phyloP scores from a whole-genome alignment of 768 basidiomycete genomes.

The Tulasnella calospora region DNA sequence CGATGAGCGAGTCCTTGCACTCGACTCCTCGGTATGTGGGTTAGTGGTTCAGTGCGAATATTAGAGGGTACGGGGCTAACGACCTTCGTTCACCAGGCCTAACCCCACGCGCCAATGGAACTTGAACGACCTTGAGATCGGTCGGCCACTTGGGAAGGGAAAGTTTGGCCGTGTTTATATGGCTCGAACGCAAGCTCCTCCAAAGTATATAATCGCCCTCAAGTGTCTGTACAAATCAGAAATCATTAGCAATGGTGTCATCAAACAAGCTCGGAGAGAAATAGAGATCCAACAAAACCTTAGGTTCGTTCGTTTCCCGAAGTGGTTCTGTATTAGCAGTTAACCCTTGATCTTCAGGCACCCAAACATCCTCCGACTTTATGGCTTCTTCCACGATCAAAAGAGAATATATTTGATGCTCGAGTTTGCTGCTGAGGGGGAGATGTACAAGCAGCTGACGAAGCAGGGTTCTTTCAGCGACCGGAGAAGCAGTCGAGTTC shows the following conservation, averaged over 20 bases:
- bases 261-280: conserved; percentile 95
- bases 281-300: conserved; percentile 98
- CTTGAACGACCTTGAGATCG: conserved; percentile 85
- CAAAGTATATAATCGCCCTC: conserved; percentile 90
- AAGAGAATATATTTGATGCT: conserved; percentile 98
- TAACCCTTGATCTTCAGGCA: conserved; percentile 50
- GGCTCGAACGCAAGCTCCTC: conserved; percentile 84
- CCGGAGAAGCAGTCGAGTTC: conserved; percentile 62
- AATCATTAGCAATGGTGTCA: conserved; percentile 83
- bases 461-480: conserved; percentile 85
- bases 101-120: conserved; percentile 81
- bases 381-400: conserved; percentile 97
- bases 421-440: conserved; percentile 95
- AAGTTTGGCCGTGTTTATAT: conserved; percentile 99
- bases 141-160: conserved; percentile 94
- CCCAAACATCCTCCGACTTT: conserved; percentile 87
- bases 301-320: conserved; percentile 36
- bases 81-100: conserved; percentile 40
- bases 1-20: background rate
- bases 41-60: background rate
- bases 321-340: background rate
- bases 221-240: conserved; percentile 97
- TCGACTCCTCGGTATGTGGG: conserved; percentile 2
- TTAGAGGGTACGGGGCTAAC: background rate
- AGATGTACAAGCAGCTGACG: conserved; percentile 91